These are phyloP conservation scores for Golubevia pallescens DNA, from an alignment of 1,284 basidiomycete genomes.

Conservation along the genomic window DNA sequence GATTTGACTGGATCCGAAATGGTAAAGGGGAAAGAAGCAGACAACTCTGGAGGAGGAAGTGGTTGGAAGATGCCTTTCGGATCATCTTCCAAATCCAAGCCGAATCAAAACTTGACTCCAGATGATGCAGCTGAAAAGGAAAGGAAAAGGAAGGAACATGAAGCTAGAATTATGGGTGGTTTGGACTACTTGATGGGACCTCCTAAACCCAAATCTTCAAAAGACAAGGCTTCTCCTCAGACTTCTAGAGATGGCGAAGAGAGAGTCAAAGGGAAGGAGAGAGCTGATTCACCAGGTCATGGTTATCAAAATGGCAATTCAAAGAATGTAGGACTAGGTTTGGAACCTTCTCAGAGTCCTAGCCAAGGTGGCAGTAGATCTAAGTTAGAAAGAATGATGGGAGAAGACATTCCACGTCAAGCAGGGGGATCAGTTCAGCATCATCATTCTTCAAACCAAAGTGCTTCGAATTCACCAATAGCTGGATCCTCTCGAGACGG, in stretches of 20 bases:
- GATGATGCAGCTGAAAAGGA: background rate
- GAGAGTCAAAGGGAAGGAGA: conserved; percentile 1
- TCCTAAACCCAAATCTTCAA: background rate
- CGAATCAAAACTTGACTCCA: background rate
- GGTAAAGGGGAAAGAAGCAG: no score
- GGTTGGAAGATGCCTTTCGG: conserved; percentile 10
- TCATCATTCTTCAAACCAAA: no score
- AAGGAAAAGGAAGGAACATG: background rate
- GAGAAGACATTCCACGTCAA: conserved; percentile 16
- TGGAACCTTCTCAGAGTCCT: background rate
- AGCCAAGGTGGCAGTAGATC: conserved; percentile 3
- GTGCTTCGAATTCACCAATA: no score
- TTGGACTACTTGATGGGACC: background rate
- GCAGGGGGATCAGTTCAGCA: no score
- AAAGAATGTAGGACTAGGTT: background rate
- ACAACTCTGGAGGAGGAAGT: background rate
- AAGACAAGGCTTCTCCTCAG: background rate
- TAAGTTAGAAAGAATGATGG: conserved; percentile 49
- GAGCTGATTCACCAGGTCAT: background rate
- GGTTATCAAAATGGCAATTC: background rate
- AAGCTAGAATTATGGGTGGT: background rate
- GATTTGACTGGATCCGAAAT: no score
- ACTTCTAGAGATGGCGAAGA: conserved; percentile 5
- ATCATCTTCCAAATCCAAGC: background rate
- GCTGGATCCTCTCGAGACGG: no score